Base-by-base conservation (phyloP, 1,139 yeast genomes). In the Kodamaea ohmeri region DNA sequence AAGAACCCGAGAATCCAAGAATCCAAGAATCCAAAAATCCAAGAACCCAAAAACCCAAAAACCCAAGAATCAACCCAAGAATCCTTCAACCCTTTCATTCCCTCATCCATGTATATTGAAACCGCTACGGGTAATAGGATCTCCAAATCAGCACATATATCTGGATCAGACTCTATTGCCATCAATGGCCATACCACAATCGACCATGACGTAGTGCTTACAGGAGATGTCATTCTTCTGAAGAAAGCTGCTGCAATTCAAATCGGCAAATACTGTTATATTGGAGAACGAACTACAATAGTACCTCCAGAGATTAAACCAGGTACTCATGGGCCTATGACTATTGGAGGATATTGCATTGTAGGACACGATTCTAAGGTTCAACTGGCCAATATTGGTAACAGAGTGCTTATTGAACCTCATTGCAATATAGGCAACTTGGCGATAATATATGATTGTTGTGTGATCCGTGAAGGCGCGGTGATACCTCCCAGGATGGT, bases 391-490 rank as follows among this genome's bases (percentile, higher is more conserved):
- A 65, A 61, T 32, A 69, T 84, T 11, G 92, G 90, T 1, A 70
- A 65, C 43, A 56, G 84, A 37, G 84, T 83, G 21, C 46, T 63
- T 7, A 62, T 84, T 4, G 89, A 74, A 19, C 46, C 51, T 0
- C 46, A 62, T 27, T 71, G 76, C 42, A 35, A 41, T 0, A 45
- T 76, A 17, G 65, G 75, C 7, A 63, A 67, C 42, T 60, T 69
- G 37, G 63, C 74, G 4, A 68, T 79, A n/a, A 61, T 84, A 22
- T 76, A 79, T 46, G 89, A 83, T 49, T 78, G 86, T 48, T 81
- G 80, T 27, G 52, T 76, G 8, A 63, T 84, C 2, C 68, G 69
- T 13, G 63, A 65, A 25, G 69, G 69, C 14, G 63, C 82, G 0
- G 60, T 56, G 4, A 53, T 84, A 2, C 86, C 90, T 0, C 71